Conservation (phyloP, 1,284 basidiomycete species). For the Waitea zeae region DNA sequence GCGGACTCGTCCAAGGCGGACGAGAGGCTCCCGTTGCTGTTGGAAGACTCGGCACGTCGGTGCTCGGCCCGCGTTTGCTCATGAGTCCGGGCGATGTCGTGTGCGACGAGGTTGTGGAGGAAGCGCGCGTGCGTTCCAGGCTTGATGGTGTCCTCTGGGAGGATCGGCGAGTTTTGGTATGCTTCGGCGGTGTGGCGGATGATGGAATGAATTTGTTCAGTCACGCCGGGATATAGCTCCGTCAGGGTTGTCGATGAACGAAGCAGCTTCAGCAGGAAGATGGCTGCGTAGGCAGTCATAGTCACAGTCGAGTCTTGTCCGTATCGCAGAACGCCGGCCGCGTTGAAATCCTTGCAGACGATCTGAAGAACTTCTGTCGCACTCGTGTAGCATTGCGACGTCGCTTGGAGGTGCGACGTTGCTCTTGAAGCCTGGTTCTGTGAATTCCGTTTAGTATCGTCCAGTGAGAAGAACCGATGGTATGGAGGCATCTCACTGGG, state of each 20-base stretch:
- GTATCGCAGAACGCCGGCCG: slow-evolving; percentile 61
- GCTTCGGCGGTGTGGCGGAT: slow-evolving; percentile 57
- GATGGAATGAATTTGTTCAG: slow-evolving; percentile 37
- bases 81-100: no score
- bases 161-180: slow-evolving; percentile 52
- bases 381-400: slow-evolving; percentile 55
- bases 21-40: no score
- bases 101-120: slow-evolving; percentile 46
- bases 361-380: slow-evolving; percentile 53
- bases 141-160: slow-evolving; percentile 38
- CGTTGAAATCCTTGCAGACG: slow-evolving; percentile 51
- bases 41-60: no score
- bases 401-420: no score
- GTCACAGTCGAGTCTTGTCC: slow-evolving; percentile 66
- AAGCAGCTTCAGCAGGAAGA: slow-evolving; percentile 58
- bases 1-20: no score
- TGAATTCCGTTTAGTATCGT: no score
- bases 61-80: no score
- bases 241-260: slow-evolving; percentile 41
- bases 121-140: slow-evolving; percentile 69
- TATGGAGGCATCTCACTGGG: no score
- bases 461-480: no score
- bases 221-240: slow-evolving; percentile 38
- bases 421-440: no score
- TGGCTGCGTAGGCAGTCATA: slow-evolving; percentile 71